A percentile compares a stretch with the other conserved stretches of the same genome.
Conservation (phyloP, 2,329 filamentous ascomycete species). For the Aspergillus nomiae region DNA sequence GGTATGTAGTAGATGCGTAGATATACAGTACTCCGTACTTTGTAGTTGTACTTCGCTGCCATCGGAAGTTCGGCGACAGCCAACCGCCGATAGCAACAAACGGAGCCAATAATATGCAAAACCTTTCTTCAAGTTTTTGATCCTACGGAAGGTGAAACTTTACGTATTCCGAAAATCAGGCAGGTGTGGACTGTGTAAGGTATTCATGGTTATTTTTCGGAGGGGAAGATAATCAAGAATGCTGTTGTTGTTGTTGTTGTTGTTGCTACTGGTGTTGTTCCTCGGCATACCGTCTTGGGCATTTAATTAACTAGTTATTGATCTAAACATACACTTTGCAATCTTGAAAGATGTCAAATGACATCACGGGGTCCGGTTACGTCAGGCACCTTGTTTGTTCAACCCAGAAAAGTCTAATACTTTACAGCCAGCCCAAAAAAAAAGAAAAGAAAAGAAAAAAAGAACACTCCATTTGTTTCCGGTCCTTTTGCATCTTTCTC, state of each 20-base stretch:
- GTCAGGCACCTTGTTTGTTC: constrained; percentile 23
- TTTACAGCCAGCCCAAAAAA: not conserved
- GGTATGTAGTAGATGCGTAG: too few relatives aligned
- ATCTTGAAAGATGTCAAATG: constrained; percentile 14
- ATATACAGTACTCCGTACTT: too few relatives aligned
- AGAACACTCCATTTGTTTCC: not conserved
- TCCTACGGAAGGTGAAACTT: not conserved
- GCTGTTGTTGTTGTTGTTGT: not conserved
- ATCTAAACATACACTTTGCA: not conserved
- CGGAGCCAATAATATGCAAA: not conserved
- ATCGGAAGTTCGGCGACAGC: constrained; percentile 3
- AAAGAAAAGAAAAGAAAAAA: not conserved
- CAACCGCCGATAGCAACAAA: not conserved
- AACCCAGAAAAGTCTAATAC: constrained; percentile 1
- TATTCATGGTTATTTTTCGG: not conserved
- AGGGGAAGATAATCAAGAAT: not conserved
- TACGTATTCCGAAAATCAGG: not conserved
- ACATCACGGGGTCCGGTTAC: constrained; percentile 28
- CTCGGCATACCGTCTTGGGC: not conserved
- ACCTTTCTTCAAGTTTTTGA: not conserved
- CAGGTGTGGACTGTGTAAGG: not conserved
- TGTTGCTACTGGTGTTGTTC: not conserved
- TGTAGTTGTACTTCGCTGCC: too few relatives aligned
- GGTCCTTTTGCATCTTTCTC: not conserved
- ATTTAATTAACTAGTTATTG: too few relatives aligned